These are phyloP conservation scores for Ruellia speciosa DNA, from an alignment of 305 asterid genomes.

Conservation along the genomic window DNA sequence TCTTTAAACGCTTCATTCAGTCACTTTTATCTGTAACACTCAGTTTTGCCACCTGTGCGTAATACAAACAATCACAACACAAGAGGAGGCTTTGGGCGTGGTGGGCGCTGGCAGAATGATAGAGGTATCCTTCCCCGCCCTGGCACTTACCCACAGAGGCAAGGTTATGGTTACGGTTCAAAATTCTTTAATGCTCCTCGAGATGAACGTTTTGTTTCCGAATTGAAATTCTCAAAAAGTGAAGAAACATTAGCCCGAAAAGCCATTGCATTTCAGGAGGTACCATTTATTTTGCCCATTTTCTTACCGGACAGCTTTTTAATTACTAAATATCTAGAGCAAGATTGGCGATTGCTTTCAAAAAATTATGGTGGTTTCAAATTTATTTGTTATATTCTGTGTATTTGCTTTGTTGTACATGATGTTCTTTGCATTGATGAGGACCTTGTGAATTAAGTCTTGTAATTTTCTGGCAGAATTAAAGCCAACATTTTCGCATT, in stretches of 20 bases:
- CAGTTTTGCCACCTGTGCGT: slow-evolving; percentile 67
- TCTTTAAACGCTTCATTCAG: too few species aligned
- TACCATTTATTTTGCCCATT: slow-evolving; percentile 14
- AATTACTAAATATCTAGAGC: background rate
- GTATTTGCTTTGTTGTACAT: too few species aligned
- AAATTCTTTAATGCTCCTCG: slow-evolving; percentile 58
- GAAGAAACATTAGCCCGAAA: slow-evolving; percentile 94
- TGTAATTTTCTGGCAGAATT: slow-evolving; percentile 13
- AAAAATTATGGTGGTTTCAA: background rate
- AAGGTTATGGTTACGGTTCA: slow-evolving; percentile 52
- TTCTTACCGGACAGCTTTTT: background rate
- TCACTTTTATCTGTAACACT: slow-evolving; percentile 1
- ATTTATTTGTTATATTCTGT: too few species aligned
- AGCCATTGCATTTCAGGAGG: slow-evolving; percentile 78
- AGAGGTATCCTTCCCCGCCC: slow-evolving; percentile 93
- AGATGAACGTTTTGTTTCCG: slow-evolving; percentile 93
- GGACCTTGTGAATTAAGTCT: slow-evolving; percentile 6
- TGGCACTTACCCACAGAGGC: slow-evolving; percentile 75
- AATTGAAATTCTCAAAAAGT: slow-evolving; percentile 76
- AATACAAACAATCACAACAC: slow-evolving; percentile 47
- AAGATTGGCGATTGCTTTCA: background rate
- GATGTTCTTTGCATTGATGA: too few species aligned
- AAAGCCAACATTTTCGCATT: slow-evolving; percentile 5
- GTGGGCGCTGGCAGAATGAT: slow-evolving; percentile 90
- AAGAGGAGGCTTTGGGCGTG: slow-evolving; percentile 76